Evolutionary conservation across 2,329 filamentous ascomycete genomes (phyloP).

Genomic region (Trichoderma sp.): DNA sequence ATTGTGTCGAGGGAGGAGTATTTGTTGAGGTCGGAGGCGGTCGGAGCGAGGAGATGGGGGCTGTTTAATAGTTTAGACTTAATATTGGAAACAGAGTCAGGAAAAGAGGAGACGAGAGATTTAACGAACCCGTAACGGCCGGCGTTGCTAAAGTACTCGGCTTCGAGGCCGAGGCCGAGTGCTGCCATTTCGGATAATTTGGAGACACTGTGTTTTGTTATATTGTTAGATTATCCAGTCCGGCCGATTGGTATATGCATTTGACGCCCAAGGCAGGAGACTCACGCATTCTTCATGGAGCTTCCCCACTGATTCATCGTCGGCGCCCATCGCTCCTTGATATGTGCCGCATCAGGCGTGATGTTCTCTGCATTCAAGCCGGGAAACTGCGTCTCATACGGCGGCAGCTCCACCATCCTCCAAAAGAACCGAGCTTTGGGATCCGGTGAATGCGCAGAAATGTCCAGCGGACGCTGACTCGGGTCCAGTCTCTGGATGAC

Average conservation of each 20-base stretch:
- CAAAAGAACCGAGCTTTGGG: conserved; percentile 68
- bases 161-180: conserved; percentile 57
- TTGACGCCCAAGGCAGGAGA: background rate
- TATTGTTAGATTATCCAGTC: background rate
- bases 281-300: conserved; percentile 62
- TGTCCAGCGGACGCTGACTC: conserved; percentile 60
- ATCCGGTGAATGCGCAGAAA: conserved; percentile 59
- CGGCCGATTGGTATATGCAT: background rate
- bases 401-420: conserved; percentile 59
- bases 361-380: conserved; percentile 60
- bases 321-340: conserved; percentile 56
- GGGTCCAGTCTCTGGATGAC: conserved; percentile 60
- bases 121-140: conserved; percentile 56
- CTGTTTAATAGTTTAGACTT: conserved; percentile 39
- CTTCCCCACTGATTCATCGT: conserved; percentile 62
- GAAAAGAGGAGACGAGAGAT: background rate
- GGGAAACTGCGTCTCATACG: conserved; percentile 59
- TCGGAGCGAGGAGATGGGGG: conserved; percentile 65
- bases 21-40: conserved; percentile 59
- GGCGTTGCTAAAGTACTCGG: conserved; percentile 57
- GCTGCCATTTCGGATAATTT: conserved; percentile 64
- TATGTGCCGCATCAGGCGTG: conserved; percentile 53
- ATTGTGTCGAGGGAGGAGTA: conserved; percentile 61
- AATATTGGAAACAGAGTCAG: background rate
- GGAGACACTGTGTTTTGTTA: conserved; percentile 50